Conservation (phyloP, 2,329 filamentous ascomycete genomes). For the Phialophora macrospora region DNA sequence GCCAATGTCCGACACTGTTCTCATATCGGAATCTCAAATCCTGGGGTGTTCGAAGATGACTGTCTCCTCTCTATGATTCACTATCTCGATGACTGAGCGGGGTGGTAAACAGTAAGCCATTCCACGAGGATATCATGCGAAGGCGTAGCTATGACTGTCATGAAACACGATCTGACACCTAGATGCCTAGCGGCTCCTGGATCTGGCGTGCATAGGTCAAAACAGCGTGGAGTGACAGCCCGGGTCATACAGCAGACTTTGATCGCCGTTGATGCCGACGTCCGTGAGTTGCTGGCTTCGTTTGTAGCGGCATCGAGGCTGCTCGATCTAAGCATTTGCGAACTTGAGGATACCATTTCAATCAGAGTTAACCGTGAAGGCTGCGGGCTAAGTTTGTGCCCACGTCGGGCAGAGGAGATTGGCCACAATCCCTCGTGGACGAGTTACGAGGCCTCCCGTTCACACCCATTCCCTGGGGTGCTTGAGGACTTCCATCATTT, state of each 20-base stretch:
- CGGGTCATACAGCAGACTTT: not conserved
- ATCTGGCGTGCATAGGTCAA: not conserved
- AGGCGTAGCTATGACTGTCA: not conserved
- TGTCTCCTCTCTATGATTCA: not conserved
- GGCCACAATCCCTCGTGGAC: not conserved
- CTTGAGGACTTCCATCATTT: slow-evolving; percentile 73
- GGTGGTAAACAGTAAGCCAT: not conserved
- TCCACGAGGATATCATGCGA: not conserved
- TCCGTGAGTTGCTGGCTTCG: not conserved
- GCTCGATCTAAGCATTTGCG: not conserved
- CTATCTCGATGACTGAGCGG: not conserved
- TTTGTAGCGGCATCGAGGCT: not conserved
- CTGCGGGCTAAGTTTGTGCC: not conserved
- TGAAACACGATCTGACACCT: not conserved
- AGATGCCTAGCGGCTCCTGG: not conserved
- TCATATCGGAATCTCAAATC: not conserved
- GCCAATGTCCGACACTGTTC: not conserved
- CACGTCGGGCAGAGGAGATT: not conserved
- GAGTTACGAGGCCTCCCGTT: slow-evolving; percentile 5
- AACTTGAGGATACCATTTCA: not conserved
- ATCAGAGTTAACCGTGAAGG: not conserved
- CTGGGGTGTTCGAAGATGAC: not conserved
- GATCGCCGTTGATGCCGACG: not conserved
- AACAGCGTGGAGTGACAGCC: not conserved
- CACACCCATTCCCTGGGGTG: slow-evolving; percentile 67